A percentile compares a stretch with the other conserved stretches of the same genome.
These are phyloP conservation scores for Tulasnella sp. DNA, from an alignment of 768 basidiomycete genomes.

Conservation along the genomic window DNA sequence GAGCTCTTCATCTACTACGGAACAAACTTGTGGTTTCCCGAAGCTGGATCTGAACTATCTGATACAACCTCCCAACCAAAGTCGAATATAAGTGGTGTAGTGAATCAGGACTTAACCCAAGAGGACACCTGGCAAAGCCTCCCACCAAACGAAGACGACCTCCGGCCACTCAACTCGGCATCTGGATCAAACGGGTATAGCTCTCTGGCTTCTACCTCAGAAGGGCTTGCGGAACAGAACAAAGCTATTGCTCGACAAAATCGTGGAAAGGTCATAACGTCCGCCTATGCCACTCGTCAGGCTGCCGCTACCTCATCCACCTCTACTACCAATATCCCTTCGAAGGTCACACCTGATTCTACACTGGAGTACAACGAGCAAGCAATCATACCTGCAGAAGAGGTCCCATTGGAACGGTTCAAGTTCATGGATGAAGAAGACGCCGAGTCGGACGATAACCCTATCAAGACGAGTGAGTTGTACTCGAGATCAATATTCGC, in stretches of 20 bases:
- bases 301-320: not conserved
- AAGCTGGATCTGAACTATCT: not conserved
- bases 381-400: not conserved
- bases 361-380: too few species aligned
- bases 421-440: constrained; percentile 7
- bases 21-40: constrained; percentile 47
- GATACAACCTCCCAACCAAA: too few species aligned
- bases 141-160: not conserved
- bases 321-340: not conserved
- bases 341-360: too few species aligned
- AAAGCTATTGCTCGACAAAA: too few species aligned
- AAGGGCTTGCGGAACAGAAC: too few species aligned
- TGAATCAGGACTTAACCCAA: not conserved
- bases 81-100: not conserved
- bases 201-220: too few species aligned
- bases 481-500: too few species aligned
- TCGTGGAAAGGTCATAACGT: too few species aligned
- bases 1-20: constrained; percentile 76
- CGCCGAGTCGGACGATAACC: not conserved
- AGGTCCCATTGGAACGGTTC: constrained; percentile 3
- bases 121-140: not conserved
- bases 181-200: too few species aligned
- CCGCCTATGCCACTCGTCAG: too few species aligned
- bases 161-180: not conserved
- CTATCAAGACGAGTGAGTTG: constrained; percentile 2